Conservation (phyloP, 2,329 filamentous ascomycete genomes). For the Penicillium sp. region DNA sequence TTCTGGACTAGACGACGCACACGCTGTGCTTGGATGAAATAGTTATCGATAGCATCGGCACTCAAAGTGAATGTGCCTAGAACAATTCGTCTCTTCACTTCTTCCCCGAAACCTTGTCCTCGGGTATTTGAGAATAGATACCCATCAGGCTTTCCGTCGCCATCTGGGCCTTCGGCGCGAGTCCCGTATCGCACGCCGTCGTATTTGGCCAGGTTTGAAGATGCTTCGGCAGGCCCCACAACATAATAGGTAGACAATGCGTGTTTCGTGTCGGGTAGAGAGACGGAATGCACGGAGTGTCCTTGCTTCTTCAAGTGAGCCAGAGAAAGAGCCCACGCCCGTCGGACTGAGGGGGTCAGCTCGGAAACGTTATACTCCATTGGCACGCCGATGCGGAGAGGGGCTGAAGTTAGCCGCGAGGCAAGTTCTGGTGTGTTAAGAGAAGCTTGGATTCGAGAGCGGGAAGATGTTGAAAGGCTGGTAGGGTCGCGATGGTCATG, state of each 20-base stretch:
- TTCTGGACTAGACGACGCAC: conserved; percentile 77
- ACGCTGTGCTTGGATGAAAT: conserved; percentile 91
- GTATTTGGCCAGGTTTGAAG: conserved; percentile 94
- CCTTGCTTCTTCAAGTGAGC: conserved; percentile 61
- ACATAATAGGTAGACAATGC: conserved; percentile 94
- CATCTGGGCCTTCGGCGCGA: conserved; percentile 50
- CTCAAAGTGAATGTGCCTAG: conserved; percentile 88
- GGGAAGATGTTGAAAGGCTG: conserved; percentile 58
- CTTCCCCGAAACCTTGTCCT: conserved; percentile 71
- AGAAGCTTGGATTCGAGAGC: conserved; percentile 51
- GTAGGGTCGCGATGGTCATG: conserved; percentile 74
- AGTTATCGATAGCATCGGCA: conserved; percentile 89
- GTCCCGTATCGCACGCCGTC: conserved; percentile 91
- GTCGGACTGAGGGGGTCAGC: conserved; percentile 66
- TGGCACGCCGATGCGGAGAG: conserved; percentile 58
- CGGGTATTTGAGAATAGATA: conserved; percentile 72
- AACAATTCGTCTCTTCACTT: conserved; percentile 83
- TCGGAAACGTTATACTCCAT: conserved; percentile 85
- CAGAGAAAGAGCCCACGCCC: conserved; percentile 66
- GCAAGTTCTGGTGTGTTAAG: conserved; percentile 29
- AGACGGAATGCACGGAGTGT: conserved; percentile 70
- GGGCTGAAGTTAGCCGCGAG: conserved; percentile 24
- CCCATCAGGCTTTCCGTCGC: conserved; percentile 52
- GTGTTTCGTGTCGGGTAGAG: conserved; percentile 76
- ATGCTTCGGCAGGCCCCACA: conserved; percentile 89